Evolutionary conservation across 2,329 filamentous ascomycete genomes (phyloP), one percentile per base, ranked within the genome.

Genomic region (Myriangium duriaei): DNA sequence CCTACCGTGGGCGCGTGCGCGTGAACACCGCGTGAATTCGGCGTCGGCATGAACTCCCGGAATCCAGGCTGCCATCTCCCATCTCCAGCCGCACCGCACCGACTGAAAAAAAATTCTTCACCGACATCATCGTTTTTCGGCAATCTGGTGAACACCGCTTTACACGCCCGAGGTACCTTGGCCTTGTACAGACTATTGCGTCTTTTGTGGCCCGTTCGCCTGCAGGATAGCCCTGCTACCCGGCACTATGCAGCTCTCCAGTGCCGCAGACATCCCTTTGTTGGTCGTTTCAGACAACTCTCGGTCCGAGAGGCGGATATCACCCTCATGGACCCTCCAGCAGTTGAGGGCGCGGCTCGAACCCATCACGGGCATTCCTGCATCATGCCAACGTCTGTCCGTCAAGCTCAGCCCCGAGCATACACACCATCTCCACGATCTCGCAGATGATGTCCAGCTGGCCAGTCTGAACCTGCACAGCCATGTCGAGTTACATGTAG

Each of bases 281-380:
- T 69, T 78, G 46, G 74, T 91, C 53, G 72, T 72, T 44, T 88
- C 82, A 36, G 78, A 84, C 43, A 82, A 80, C 59, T 71, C 81
- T 33, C 74, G 79, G 34, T 87, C 85, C 36, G 91, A 98, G 64
- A 81, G 88, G 44, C 83, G 91, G 49, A 77, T 96, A 57, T 88
- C 84, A 16, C 88, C 88, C 11, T 80, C 87, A 49, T 98, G 91
- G 91, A 80, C 79, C 44, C 80, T 98, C 54, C 69, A 72, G 39
- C 78, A 84, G 51, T 71, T 96, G 51, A 94, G 88, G 64, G 63
- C 70, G 37, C 92, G 91, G 60, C 76, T 98, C 36, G 88, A 96
- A 61, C 81, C 85, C 44, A 79, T 96, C 61, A 96, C 88, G 2
- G 91, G 91, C 44, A 77, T 96, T 26, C 88, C 91, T 11, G 82